Conservation (phyloP, 2,329 filamentous ascomycete species). For the Albophoma yamanashiensis region DNA sequence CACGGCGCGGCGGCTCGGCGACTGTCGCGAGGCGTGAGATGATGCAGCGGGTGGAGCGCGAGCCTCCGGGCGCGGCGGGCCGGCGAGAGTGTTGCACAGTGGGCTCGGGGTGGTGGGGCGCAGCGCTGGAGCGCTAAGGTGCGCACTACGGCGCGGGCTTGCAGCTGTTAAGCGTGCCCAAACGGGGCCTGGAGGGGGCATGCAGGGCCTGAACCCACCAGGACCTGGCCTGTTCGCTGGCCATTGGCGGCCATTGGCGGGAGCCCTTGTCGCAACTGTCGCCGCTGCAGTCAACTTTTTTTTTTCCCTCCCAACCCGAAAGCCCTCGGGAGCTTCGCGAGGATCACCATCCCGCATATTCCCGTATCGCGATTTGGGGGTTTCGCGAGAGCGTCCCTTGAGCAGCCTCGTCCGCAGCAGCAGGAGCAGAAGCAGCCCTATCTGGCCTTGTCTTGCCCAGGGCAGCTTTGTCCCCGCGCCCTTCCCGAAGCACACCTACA, state of each 20-base stretch:
- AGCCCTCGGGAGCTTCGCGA: neutral
- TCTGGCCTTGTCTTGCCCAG: neutral
- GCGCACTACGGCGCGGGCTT: neutral
- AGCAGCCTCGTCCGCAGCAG: neutral
- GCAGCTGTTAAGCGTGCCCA: neutral
- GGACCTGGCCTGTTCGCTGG: neutral
- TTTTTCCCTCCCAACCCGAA: neutral
- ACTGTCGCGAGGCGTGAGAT: neutral
- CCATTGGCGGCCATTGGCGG: neutral
- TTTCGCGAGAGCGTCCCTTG: neutral
- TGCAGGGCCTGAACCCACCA: neutral
- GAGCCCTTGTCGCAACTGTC: neutral
- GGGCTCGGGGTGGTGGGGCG: neutral
- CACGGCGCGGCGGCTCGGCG: neutral
- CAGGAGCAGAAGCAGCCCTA: neutral
- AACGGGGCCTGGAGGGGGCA: neutral
- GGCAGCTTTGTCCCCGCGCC: neutral
- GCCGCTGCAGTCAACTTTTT: neutral
- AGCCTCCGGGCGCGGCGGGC: neutral
- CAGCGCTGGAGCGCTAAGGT: neutral
- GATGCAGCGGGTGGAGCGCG: neutral
- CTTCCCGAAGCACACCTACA: neutral
- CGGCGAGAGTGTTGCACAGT: neutral
- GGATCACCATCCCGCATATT: neutral
- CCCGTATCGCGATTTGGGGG: neutral